phyloP scores from a whole-genome alignment of 345 rosid species.

The Aquilaria sinensis region DNA sequence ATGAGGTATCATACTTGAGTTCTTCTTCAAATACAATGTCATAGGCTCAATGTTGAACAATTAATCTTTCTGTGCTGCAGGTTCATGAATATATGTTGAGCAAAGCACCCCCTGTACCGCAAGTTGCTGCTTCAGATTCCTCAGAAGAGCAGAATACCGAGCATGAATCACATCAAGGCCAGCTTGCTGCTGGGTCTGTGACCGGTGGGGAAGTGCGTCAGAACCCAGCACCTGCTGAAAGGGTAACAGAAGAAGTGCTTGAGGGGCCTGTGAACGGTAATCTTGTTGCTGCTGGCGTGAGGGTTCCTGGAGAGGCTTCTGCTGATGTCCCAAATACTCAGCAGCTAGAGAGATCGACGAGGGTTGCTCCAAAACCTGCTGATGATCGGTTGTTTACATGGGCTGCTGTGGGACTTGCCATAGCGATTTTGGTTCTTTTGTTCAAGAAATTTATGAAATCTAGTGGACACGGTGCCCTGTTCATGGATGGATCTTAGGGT shows the following conservation, averaged over 20 bases:
- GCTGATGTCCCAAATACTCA: conserved; percentile 12
- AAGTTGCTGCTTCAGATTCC: conserved; percentile 21
- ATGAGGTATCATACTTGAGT: conserved; percentile 46
- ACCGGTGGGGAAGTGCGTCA: conserved; percentile 21
- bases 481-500: conserved; percentile 69
- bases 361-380: conserved; percentile 50
- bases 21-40: not conserved
- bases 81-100: conserved; percentile 82
- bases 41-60: not conserved
- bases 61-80: conserved; percentile 30
- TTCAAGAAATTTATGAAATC: conserved; percentile 85
- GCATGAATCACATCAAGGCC: conserved; percentile 15
- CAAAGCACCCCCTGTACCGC: conserved; percentile 69
- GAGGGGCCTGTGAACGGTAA: conserved; percentile 28
- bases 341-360: conserved; percentile 28
- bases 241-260: conserved; percentile 37
- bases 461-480: conserved; percentile 64
- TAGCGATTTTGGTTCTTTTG: conserved; percentile 81
- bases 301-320: conserved; percentile 25
- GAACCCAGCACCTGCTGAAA: conserved; percentile 28
- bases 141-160: conserved; percentile 23
- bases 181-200: conserved; percentile 9
- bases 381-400: conserved; percentile 75
- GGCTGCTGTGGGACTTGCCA: conserved; percentile 86
- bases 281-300: conserved; percentile 23